Conservation (phyloP, 2,329 filamentous ascomycete species). For the Phialophora chinensis region DNA sequence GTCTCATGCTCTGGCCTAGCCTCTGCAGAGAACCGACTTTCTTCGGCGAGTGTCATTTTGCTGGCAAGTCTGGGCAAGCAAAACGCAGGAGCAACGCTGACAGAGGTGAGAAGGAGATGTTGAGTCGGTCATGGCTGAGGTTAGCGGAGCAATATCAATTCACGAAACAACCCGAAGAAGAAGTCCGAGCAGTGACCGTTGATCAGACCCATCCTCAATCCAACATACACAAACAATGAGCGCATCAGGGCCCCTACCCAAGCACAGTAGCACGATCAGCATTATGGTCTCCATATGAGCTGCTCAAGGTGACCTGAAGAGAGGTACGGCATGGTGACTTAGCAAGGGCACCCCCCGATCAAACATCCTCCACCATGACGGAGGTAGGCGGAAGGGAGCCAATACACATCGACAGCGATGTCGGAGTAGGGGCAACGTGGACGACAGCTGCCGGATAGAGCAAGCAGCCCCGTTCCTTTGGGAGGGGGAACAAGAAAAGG, state of each 20-base stretch:
- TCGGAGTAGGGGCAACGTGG: background rate
- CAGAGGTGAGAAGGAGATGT: background rate
- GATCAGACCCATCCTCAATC: conserved; percentile 4
- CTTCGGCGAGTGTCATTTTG: background rate
- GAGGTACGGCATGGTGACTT: background rate
- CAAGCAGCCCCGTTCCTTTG: conserved; percentile 1
- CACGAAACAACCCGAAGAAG: background rate
- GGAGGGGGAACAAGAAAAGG: background rate
- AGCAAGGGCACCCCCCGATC: background rate
- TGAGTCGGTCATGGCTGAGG: background rate
- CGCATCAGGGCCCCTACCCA: background rate
- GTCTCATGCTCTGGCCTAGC: background rate
- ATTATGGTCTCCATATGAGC: background rate
- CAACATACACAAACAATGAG: background rate
- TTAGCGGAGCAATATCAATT: background rate
- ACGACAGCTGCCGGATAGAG: background rate
- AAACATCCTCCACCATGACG: conserved; percentile 1
- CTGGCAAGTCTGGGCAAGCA: background rate
- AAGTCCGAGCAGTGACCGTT: background rate
- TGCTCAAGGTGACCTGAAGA: background rate
- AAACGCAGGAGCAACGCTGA: background rate
- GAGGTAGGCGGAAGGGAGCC: background rate
- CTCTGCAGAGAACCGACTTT: background rate
- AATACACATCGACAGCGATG: conserved; percentile 7
- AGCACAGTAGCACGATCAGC: conserved; percentile 11